Evolutionary conservation across 768 basidiomycete species (phyloP), one percentile per base, ranked within the genome.

Genomic region (Rossbeevera mucosa): DNA sequence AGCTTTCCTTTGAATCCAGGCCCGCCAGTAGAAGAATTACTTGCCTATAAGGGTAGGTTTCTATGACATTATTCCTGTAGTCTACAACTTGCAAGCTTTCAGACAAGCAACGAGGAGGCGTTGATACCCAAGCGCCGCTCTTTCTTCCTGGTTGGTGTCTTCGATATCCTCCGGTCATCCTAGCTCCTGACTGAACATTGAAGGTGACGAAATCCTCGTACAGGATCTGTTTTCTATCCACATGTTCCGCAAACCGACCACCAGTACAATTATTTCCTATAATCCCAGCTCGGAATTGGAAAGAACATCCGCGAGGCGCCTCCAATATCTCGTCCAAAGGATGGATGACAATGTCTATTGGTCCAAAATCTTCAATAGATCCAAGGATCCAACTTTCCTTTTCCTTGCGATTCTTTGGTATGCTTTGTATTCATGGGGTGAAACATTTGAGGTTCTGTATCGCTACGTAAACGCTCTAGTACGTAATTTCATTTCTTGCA

Each of bases 351-450:
- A 70, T 7, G 68, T 72, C 7, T 72, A 71, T 24, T 69, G 67
- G 66, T 61, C 63, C 16, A 70, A 67, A 22, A 59, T 69, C n/a
- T 71, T 61, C 20, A 0, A 20, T 0, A 54, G 33, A 22, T 60
- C 47, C 57, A 69, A 68, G 5, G 82, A 83, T 52, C 79, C 82
- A 2, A 83, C 80, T 0, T 80, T 83, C 51, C 59, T 82, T 21
- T 69, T 83, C 36, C 62, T 83, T n/a, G 71, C 76, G 14, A 66
- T 77, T 26, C 66, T 84, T 22, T 84, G 82, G 82, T 80, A 81
- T 57, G 75, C 79, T 0, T 57, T 82, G 6, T 83, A 83, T 60
- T 75, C 79, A 4, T 83, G 82, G 80, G 82, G 83, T 50, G 81
- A 84, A 61, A 71, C 78, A 1, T 71, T 83, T n/a, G 81, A 82